Evolutionary conservation across 805 yeast species (phyloP).

Genomic region (Barnettozyma wickerhamii): DNA sequence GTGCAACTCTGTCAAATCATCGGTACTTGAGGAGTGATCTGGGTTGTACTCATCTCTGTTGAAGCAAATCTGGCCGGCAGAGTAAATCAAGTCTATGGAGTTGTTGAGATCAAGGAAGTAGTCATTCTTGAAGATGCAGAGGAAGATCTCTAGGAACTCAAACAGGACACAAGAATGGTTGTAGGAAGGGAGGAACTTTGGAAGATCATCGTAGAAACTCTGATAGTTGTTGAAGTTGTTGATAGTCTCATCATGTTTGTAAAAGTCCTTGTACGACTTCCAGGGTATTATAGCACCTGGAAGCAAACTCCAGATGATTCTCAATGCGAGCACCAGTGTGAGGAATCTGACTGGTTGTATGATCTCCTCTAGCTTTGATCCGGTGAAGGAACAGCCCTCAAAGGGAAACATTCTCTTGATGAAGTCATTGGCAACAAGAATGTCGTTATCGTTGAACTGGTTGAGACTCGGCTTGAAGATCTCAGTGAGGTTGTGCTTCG

Average conservation of each 20-base stretch:
- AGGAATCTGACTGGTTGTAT: conserved; percentile 23
- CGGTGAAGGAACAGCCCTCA: conserved; percentile 33
- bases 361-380: conserved; percentile 24
- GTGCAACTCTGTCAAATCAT: conserved; percentile 29
- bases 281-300: conserved; percentile 34
- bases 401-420: conserved; percentile 31
- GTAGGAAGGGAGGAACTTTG: conserved; percentile 31
- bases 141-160: conserved; percentile 33
- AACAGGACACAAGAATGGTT: conserved; percentile 32
- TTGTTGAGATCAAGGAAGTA: conserved; percentile 27
- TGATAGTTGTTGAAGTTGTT: conserved; percentile 24
- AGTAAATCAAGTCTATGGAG: conserved; percentile 30
- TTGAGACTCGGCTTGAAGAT: conserved; percentile 33
- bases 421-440: conserved; percentile 24
- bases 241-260: conserved; percentile 20
- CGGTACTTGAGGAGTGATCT: conserved; percentile 13
- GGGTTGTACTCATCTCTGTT: conserved; percentile 22
- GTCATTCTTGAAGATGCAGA: conserved; percentile 29
- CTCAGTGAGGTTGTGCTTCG: conserved; percentile 24
- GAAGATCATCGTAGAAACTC: conserved; percentile 31
- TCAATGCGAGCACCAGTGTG: conserved; percentile 26
- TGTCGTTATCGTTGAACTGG: conserved; percentile 30
- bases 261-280: conserved; percentile 29
- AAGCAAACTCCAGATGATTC: conserved; percentile 31
- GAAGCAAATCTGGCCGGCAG: conserved; percentile 35